These are phyloP conservation scores for Gnaphalium uliginosum DNA, from an alignment of 129 eudicot species.

Conservation along the genomic window DNA sequence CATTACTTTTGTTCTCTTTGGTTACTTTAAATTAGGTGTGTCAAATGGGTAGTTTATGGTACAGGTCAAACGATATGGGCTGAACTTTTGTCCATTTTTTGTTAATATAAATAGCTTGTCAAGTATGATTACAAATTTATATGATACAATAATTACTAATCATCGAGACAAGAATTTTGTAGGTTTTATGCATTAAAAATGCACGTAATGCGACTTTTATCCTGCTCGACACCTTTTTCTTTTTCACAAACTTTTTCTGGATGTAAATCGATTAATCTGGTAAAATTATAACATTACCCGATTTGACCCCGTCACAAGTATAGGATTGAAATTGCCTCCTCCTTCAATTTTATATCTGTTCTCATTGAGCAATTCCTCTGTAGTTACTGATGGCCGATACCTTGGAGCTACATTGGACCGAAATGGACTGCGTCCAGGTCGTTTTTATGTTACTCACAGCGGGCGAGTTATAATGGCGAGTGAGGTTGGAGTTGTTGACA, in stretches of 20 bases:
- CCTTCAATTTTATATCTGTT: constrained; percentile 6
- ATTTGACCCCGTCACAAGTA: background rate
- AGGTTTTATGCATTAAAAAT: background rate
- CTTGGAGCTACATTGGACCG: constrained; percentile 98
- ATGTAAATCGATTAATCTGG: too few species aligned
- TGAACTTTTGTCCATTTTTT: background rate
- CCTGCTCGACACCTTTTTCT: too few species aligned
- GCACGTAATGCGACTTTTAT: background rate
- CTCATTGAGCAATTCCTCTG: constrained; percentile 35
- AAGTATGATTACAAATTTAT: background rate
- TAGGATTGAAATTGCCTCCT: background rate
- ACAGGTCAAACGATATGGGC: background rate
- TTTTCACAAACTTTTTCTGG: too few species aligned
- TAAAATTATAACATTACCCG: background rate
- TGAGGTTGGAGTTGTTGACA: constrained; percentile 98
- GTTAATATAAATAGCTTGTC: too few species aligned
- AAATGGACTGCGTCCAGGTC: constrained; percentile 94
- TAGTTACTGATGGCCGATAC: constrained; percentile 98
- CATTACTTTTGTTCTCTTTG: background rate
- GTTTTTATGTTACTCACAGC: constrained; percentile 90
- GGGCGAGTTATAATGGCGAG: constrained; percentile 98
- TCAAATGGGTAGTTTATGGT: background rate
- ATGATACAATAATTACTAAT: background rate
- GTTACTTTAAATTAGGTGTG: background rate
- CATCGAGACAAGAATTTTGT: background rate